Conservation (phyloP, 768 basidiomycete species). For the Leccinum barrowsii region DNA sequence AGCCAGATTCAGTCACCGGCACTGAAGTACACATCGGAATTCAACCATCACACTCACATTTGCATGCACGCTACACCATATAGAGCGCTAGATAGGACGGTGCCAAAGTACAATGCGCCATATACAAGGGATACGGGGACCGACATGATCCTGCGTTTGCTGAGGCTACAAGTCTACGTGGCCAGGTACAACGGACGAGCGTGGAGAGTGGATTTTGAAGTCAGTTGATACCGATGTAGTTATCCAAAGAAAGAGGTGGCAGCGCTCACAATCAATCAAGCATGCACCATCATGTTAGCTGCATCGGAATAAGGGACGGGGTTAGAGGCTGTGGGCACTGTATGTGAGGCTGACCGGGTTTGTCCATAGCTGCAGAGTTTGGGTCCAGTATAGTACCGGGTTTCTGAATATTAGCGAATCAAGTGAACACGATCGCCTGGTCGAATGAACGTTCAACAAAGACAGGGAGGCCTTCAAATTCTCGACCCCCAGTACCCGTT, state of each 20-base stretch:
- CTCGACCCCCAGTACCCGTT: not conserved
- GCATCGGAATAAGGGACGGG: too few relatives aligned
- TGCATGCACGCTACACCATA: not conserved
- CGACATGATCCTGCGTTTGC: not conserved
- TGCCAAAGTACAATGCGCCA: not conserved
- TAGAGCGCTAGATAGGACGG: not conserved
- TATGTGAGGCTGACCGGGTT: too few relatives aligned
- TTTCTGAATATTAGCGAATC: not conserved
- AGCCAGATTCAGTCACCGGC: not conserved
- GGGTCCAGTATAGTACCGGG: not conserved
- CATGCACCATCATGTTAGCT: not conserved
- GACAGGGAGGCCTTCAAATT: not conserved
- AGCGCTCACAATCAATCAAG: not conserved
- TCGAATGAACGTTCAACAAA: not conserved
- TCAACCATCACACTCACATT: not conserved
- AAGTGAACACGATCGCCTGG: not conserved
- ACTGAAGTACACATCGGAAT: not conserved
- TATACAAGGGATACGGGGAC: not conserved
- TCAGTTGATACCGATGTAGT: not conserved
- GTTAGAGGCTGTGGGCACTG: too few relatives aligned
- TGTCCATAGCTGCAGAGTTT: too few relatives aligned
- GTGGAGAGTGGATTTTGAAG: not conserved
- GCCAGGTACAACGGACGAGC: not conserved
- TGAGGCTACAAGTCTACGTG: not conserved
- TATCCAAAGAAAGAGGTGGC: not conserved